phyloP scores from a whole-genome alignment of 2,329 filamentous ascomycete species.

The Pyricularia grisea region DNA sequence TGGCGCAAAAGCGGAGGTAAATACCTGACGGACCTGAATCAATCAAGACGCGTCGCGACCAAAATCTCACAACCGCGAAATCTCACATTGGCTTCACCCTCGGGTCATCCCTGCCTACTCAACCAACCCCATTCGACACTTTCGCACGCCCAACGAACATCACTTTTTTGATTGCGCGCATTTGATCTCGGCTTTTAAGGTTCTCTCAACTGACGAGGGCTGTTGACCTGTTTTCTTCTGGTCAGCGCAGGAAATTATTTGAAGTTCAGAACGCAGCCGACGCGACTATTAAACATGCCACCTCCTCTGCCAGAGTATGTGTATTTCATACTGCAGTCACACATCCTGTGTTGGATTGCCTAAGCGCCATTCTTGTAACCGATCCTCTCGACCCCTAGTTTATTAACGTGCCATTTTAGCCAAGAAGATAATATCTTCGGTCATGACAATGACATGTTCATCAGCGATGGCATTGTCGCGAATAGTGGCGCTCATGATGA shows the following conservation, averaged over 20 bases:
- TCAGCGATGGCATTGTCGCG: background rate
- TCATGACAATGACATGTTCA: slow-evolving; percentile 1
- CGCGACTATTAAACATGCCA: background rate
- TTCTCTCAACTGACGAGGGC: background rate
- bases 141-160: background rate
- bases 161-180: background rate
- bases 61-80: background rate
- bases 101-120: no score
- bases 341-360: background rate
- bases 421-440: slow-evolving; percentile 5
- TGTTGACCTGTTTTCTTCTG: background rate
- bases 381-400: no score
- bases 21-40: background rate
- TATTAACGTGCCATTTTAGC: background rate
- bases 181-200: background rate
- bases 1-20: no score
- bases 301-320: slow-evolving; percentile 2
- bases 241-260: background rate
- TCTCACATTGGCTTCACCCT: background rate
- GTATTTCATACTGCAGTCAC: background rate
- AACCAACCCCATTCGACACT: background rate
- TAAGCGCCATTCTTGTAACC: background rate
- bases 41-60: background rate
- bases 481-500: background rate
- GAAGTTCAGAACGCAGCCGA: background rate